Evolutionary conservation across 768 basidiomycete genomes (phyloP).

Genomic region (Hygrocybe punicea): DNA sequence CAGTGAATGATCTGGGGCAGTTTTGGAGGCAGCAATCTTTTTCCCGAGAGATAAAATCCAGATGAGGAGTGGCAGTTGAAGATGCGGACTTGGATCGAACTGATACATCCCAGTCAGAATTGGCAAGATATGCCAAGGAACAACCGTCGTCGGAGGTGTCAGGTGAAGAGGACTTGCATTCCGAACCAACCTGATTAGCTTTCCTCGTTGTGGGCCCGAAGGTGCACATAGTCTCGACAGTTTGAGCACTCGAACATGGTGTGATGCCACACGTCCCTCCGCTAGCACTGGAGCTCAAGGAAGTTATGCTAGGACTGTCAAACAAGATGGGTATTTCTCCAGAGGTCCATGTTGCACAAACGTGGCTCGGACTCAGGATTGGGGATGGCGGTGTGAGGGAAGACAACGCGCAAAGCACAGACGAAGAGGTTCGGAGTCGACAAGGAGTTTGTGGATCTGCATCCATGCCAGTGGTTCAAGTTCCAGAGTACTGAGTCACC

Average conservation of each 20-base stretch:
- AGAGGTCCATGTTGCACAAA: slow-evolving; percentile 39
- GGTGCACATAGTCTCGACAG: slow-evolving; percentile 22
- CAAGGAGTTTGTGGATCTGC: neutral
- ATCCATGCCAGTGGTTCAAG: neutral
- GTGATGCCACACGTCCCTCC: slow-evolving; percentile 6
- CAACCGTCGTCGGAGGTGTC: neutral
- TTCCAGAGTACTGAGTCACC: neutral
- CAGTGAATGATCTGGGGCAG: neutral
- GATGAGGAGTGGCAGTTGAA: no score
- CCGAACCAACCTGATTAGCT: slow-evolving; percentile 3
- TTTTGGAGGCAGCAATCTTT: neutral
- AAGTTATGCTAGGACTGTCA: slow-evolving; percentile 6
- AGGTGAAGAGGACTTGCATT: no score
- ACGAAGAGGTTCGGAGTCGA: slow-evolving; percentile 32
- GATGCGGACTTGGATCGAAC: no score
- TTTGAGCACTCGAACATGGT: slow-evolving; percentile 3
- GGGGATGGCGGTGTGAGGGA: slow-evolving; percentile 46
- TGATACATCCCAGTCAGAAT: slow-evolving; percentile 6
- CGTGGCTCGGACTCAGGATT: slow-evolving; percentile 37
- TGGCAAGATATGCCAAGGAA: neutral
- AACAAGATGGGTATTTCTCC: slow-evolving; percentile 53
- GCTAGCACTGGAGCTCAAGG: neutral
- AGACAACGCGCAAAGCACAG: slow-evolving; percentile 39
- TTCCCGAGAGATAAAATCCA: slow-evolving; percentile 10
- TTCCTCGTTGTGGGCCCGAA: slow-evolving; percentile 23